Conservation (phyloP, 768 basidiomycete species). For the Tylopilus felleus region DNA sequence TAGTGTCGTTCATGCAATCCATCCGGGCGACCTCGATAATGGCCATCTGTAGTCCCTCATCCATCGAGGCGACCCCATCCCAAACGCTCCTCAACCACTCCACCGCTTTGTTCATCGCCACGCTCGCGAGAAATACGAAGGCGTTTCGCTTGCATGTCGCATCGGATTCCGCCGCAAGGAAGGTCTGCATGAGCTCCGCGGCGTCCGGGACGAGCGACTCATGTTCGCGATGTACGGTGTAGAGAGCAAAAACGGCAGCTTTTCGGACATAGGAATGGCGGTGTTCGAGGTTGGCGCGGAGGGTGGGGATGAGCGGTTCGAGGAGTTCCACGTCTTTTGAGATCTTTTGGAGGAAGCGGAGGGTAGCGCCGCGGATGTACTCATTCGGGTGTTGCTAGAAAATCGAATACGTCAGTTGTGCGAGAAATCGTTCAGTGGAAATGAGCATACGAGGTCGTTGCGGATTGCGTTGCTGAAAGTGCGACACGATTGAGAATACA, state of each 20-base stretch:
- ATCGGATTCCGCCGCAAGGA: slow-evolving; percentile 94
- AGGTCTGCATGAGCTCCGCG: slow-evolving; percentile 92
- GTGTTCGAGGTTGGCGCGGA: slow-evolving; percentile 92
- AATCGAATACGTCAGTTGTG: background rate
- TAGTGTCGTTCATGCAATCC: slow-evolving; percentile 83
- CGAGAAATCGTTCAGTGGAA: background rate
- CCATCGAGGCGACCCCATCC: slow-evolving; percentile 76
- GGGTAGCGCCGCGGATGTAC: slow-evolving; percentile 97
- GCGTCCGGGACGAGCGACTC: slow-evolving; percentile 96
- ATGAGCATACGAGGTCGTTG: slow-evolving; percentile 80
- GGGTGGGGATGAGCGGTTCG: slow-evolving; percentile 93
- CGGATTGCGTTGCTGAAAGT: slow-evolving; percentile 84
- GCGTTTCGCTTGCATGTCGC: slow-evolving; percentile 97
- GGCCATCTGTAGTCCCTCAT: slow-evolving; percentile 93
- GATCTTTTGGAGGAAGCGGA: slow-evolving; percentile 95
- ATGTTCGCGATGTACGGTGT: slow-evolving; percentile 90
- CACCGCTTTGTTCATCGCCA: slow-evolving; percentile 85
- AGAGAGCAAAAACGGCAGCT: slow-evolving; percentile 96
- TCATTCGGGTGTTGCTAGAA: slow-evolving; percentile 97
- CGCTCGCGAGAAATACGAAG: slow-evolving; percentile 88
- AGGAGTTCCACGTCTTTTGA: slow-evolving; percentile 89
- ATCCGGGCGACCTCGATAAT: slow-evolving; percentile 90
- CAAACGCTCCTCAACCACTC: slow-evolving; percentile 86
- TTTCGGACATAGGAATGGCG: slow-evolving; percentile 97
- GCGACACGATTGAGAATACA: slow-evolving; percentile 10